Conservation (phyloP, 2,329 filamentous ascomycete species). For the Capronia americana region DNA sequence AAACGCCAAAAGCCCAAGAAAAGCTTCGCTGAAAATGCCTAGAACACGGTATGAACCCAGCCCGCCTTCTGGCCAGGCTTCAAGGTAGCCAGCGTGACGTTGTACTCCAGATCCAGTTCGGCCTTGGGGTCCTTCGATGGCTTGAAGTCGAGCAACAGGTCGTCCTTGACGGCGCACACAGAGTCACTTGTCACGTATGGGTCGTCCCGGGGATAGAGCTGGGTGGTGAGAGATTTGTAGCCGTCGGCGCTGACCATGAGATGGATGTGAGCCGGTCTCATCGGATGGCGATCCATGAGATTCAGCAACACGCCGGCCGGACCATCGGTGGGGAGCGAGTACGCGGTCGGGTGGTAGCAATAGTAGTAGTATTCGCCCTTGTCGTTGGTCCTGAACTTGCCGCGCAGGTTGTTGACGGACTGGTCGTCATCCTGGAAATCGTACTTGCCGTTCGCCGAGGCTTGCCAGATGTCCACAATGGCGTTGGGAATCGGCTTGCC, state of each 20-base stretch:
- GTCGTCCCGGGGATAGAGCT: constrained; percentile 66
- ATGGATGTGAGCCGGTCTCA: constrained; percentile 68
- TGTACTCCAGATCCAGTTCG: constrained; percentile 65
- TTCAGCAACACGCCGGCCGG: constrained; percentile 61
- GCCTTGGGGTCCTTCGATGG: constrained; percentile 61
- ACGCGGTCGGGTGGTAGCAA: constrained; percentile 76
- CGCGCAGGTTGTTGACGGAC: constrained; percentile 74
- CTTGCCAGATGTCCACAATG: constrained; percentile 80
- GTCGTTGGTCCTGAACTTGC: constrained; percentile 74
- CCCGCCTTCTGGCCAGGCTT: constrained; percentile 29
- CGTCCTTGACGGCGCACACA: constrained; percentile 68
- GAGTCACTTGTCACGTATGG: constrained; percentile 64
- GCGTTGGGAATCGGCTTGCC: constrained; percentile 67
- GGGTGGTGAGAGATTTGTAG: constrained; percentile 64
- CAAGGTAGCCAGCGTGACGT: constrained; percentile 63
- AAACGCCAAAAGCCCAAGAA: not conserved
- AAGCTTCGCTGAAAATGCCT: not conserved
- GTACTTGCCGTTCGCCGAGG: constrained; percentile 76
- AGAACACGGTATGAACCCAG: constrained; percentile 29
- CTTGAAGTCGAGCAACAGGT: constrained; percentile 64
- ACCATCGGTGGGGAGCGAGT: constrained; percentile 71
- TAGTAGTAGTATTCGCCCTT: constrained; percentile 76
- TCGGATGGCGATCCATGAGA: constrained; percentile 63
- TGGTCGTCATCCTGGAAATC: constrained; percentile 76
- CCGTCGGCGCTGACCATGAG: constrained; percentile 62